Evolutionary conservation across 1,284 basidiomycete species (phyloP).

Genomic region (Microbotryum saponariae): DNA sequence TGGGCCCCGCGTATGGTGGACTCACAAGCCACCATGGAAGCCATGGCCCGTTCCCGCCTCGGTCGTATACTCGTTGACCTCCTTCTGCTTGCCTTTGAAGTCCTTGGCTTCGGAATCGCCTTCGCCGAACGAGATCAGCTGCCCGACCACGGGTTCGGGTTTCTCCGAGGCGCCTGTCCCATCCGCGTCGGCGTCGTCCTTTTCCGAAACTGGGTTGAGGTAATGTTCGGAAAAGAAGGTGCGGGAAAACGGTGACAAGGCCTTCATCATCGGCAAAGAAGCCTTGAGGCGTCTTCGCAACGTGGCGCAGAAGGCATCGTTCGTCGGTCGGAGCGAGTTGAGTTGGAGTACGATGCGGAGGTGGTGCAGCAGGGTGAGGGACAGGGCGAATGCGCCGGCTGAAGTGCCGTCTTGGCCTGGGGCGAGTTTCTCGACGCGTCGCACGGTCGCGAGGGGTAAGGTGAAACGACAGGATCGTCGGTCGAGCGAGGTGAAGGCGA

Average conservation of each 20-base stretch:
- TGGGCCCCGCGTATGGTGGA: neutral
- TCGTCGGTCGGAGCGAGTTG: conserved; percentile 88
- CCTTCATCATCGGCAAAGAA: conserved; percentile 65
- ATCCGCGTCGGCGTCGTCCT: conserved; percentile 46
- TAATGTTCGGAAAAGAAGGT: conserved; percentile 84
- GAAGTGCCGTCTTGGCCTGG: conserved; percentile 40
- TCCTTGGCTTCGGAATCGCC: neutral
- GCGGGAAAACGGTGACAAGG: conserved; percentile 79
- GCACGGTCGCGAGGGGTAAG: conserved; percentile 82
- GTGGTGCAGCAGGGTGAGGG: conserved; percentile 61
- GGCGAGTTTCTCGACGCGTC: conserved; percentile 73
- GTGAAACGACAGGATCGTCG: conserved; percentile 86
- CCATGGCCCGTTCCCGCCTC: conserved; percentile 30
- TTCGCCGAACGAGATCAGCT: conserved; percentile 28
- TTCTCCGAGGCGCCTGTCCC: conserved; percentile 45
- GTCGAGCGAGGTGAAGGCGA: conserved; percentile 86
- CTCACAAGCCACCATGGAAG: conserved; percentile 67
- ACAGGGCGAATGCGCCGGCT: conserved; percentile 89
- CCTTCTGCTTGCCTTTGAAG: conserved; percentile 14
- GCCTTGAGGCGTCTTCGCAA: conserved; percentile 83
- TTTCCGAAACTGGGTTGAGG: conserved; percentile 48
- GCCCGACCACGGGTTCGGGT: conserved; percentile 46
- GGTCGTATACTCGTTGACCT: conserved; percentile 31
- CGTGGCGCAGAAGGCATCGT: conserved; percentile 85
- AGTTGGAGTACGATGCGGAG: conserved; percentile 62